phyloP scores from a whole-genome alignment of 23 red algal species.

The Gracilaria gracilis region DNA sequence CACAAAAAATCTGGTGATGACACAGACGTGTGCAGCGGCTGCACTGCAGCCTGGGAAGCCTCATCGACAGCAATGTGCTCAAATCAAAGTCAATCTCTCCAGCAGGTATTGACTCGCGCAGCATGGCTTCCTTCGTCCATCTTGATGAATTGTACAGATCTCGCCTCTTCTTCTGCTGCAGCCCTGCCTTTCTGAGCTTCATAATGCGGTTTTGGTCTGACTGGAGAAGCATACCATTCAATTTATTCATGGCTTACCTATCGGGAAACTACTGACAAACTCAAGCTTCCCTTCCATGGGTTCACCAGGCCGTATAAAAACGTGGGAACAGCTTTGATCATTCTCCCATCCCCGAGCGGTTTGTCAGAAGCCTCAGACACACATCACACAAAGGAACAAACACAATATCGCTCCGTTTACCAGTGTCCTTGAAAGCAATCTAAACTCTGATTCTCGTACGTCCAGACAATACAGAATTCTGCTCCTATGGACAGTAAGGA shows the following conservation, averaged over 20 bases:
- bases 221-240: not conserved
- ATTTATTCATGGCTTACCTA: not conserved
- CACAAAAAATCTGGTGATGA: no score
- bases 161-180: no score
- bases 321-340: not conserved
- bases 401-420: not conserved
- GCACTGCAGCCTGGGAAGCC: no score
- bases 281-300: not conserved
- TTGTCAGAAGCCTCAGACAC: not conserved
- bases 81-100: not conserved
- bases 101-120: not conserved
- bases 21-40: no score
- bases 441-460: not conserved
- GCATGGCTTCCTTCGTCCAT: not conserved
- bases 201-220: not conserved
- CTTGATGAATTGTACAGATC: not conserved
- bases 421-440: not conserved
- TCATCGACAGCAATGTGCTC: not conserved
- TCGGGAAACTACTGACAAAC: not conserved
- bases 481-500: slow-evolving; percentile 16
- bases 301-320: not conserved
- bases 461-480: not conserved
- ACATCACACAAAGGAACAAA: not conserved
- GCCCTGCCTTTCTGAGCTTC: not conserved
- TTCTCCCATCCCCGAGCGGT: not conserved